Base-by-base conservation (phyloP, 768 basidiomycete species). In the Naganishia antarctica region DNA sequence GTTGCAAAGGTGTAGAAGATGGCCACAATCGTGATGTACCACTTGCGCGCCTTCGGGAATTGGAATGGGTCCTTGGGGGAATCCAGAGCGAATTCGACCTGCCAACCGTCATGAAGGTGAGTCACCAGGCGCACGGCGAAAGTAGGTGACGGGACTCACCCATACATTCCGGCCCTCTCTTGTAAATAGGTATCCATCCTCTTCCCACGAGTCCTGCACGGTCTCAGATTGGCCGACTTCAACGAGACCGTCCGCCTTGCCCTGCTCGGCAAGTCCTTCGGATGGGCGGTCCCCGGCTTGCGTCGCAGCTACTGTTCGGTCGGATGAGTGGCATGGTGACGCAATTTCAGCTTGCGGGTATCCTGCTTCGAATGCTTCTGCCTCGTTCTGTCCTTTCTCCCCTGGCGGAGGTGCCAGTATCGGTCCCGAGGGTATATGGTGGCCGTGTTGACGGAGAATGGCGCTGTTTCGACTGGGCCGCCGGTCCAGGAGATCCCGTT, bases 81-180 rank as follows among this genome's bases (percentile, higher is more conserved):
- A 15, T 28, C 23, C 40, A 68, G 61, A 9, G 72, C 65, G 57
- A 76, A 76, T 37, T 76, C 75, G 60, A 74, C 73, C 73, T 57
- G 53, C 8, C 23, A 9, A 29, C 4, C 29, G 15, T 32, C 29
- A 51, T n/a, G n/a, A n/a, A n/a, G n/a, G 31, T 26, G 21, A 34
- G 9, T 51, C 16, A 4, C 13, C 15, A 6, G 8, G 8, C 12
- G 29, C 23, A 26, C 15, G 4, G 21, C 5, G 1, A 34, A 3
- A 51, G 8, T 4, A 18, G n/a, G 47, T 8, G 28, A 49, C 21
- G 47, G 18, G 6, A 25, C 53, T 57, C 25, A 57, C 53, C 53
- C 53, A 57, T n/a, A 57, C 53, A 41, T 34, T 57, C 11, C 53
- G 34, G 11, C 37, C 53, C 25, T 57, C 53, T 18, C 40, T 57